Evolutionary conservation across 2,329 filamentous ascomycete species (phyloP).

Genomic region (Clarireedia homoeocarpa): DNA sequence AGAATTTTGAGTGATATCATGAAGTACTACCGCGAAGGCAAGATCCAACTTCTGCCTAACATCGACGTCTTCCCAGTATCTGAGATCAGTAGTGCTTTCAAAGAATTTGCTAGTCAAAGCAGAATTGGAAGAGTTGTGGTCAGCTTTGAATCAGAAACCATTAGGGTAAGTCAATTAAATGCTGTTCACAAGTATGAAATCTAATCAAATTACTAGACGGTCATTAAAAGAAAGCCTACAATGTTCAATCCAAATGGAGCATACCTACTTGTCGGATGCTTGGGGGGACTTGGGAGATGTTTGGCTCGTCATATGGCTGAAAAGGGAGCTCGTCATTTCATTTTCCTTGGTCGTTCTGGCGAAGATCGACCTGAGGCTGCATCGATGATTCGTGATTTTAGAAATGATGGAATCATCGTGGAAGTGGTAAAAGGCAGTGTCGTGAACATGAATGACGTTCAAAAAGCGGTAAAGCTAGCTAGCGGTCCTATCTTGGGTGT

Average conservation of each 20-base stretch:
- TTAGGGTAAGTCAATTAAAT: background rate
- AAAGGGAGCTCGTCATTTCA: constrained; percentile 1
- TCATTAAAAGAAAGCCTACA: background rate
- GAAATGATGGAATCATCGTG: background rate
- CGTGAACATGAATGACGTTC: background rate
- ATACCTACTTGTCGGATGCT: constrained; percentile 14
- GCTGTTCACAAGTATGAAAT: background rate
- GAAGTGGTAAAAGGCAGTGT: constrained; percentile 3
- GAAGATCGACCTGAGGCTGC: constrained; percentile 1
- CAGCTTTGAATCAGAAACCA: background rate
- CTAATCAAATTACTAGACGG: background rate
- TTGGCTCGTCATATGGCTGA: constrained; percentile 11
- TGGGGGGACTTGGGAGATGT: constrained; percentile 17
- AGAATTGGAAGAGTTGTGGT: constrained; percentile 5
- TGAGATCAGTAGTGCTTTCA: background rate
- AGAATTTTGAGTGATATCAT: background rate
- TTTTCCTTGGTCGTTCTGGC: constrained; percentile 5
- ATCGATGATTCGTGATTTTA: constrained; percentile 3
- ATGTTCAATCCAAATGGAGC: background rate
- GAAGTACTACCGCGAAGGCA: background rate
- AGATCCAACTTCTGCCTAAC: background rate
- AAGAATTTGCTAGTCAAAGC: background rate
- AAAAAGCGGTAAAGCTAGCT: constrained; percentile 14
- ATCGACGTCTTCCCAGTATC: background rate
- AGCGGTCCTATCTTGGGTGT: constrained; percentile 25